Conservation (phyloP, 164 flowering plant species). For the Vitis rupestris region DNA sequence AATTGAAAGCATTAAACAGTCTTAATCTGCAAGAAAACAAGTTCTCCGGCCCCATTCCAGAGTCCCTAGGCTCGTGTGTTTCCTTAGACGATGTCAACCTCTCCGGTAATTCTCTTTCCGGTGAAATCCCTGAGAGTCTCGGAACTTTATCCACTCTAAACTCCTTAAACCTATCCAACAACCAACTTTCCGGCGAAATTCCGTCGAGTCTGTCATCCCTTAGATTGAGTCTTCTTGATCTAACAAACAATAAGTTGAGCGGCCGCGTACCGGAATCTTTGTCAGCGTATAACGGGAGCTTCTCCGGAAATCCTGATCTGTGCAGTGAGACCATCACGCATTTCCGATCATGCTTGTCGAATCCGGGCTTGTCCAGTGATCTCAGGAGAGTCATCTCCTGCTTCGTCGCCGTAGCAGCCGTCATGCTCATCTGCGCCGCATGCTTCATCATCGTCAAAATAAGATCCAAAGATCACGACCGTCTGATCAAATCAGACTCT, state of each 20-base stretch:
- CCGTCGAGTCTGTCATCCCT: slow-evolving; percentile 32
- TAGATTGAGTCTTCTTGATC: slow-evolving; percentile 44
- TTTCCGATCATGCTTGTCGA: slow-evolving; percentile 25
- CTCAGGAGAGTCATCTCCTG: slow-evolving; percentile 14
- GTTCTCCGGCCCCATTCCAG: slow-evolving; percentile 36
- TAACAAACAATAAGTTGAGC: slow-evolving; percentile 40
- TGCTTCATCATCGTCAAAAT: slow-evolving; percentile 21
- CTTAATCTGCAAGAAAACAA: slow-evolving; percentile 26
- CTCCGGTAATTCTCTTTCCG: slow-evolving; percentile 28
- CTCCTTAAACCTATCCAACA: slow-evolving; percentile 38
- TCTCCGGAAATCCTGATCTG: slow-evolving; percentile 46
- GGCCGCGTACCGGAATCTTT: slow-evolving; percentile 43
- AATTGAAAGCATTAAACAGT: slow-evolving; percentile 23
- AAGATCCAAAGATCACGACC: slow-evolving; percentile 5
- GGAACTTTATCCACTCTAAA: slow-evolving; percentile 30
- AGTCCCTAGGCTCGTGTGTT: slow-evolving; percentile 33
- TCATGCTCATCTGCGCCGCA: slow-evolving; percentile 19
- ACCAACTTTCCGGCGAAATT: slow-evolving; percentile 38
- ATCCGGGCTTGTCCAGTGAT: slow-evolving; percentile 9
- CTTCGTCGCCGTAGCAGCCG: slow-evolving; percentile 22
- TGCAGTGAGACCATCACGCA: slow-evolving; percentile 24
- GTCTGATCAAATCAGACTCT: slow-evolving; percentile 15
- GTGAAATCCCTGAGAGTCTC: slow-evolving; percentile 30
- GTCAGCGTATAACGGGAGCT: slow-evolving; percentile 32
- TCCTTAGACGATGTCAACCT: slow-evolving; percentile 30